Percentiles rank a stretch among this genome's conserved stretches.
phyloP scores from a whole-genome alignment of 139 green algal species.

The Coelastrella sp. region DNA sequence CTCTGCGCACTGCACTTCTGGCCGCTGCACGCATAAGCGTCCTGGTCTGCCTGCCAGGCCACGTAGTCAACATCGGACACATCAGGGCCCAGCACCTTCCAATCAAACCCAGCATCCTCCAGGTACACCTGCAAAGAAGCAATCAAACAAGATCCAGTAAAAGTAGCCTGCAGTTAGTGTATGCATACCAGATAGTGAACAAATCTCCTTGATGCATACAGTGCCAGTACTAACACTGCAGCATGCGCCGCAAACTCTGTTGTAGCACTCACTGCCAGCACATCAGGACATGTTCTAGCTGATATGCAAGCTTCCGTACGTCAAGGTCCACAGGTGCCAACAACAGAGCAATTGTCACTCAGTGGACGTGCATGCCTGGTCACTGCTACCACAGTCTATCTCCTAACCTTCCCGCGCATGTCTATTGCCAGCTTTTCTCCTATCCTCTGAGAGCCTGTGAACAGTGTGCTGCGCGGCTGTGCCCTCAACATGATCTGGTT shows the following conservation, averaged over 20 bases:
- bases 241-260: too few species aligned
- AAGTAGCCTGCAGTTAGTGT: too few species aligned
- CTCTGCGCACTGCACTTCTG: constrained; percentile 99
- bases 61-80: constrained; percentile 85
- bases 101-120: constrained; percentile 99
- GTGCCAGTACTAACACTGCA: too few species aligned
- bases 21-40: constrained; percentile 95
- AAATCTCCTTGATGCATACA: too few species aligned
- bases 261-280: too few species aligned
- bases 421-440: constrained; percentile 87
- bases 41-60: constrained; percentile 96
- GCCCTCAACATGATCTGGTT: constrained; percentile 77
- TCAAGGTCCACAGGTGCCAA: too few species aligned
- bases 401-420: constrained; percentile 80
- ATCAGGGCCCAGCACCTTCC: constrained; percentile 96
- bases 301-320: too few species aligned
- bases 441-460: constrained; percentile 90
- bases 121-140: constrained; percentile 76
- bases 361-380: not conserved
- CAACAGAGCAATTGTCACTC: too few species aligned
- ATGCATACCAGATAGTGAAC: too few species aligned
- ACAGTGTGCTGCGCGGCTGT: constrained; percentile 89
- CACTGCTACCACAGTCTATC: not conserved
- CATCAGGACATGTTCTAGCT: too few species aligned
- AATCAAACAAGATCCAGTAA: not conserved